Evolutionary conservation across 257 asterid species (phyloP).

Genomic region (Anisodus tanguticus): DNA sequence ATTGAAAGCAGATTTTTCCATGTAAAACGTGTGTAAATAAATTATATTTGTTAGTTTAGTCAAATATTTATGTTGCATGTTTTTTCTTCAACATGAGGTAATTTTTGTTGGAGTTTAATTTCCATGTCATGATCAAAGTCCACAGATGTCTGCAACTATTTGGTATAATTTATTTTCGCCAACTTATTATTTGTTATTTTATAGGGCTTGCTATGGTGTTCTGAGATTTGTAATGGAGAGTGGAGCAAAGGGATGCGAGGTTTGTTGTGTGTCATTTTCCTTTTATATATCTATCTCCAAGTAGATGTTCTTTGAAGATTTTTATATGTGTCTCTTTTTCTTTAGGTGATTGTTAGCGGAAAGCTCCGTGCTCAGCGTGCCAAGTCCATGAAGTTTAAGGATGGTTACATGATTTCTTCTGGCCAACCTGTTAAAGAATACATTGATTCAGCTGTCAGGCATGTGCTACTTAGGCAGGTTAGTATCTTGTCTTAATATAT

Average conservation of each 20-base stretch:
- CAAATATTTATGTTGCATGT: not conserved
- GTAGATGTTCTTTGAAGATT: not conserved
- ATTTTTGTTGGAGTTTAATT: not conserved
- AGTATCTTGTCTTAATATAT: not conserved
- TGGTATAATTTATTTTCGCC: not conserved
- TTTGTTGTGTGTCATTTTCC: constrained; percentile 11
- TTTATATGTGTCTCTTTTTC: not conserved
- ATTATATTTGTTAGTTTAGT: not conserved
- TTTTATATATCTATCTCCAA: not conserved
- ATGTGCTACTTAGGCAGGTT: constrained; percentile 61
- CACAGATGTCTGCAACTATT: not conserved
- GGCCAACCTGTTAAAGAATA: constrained; percentile 73
- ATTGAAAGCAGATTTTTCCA: constrained; percentile 17
- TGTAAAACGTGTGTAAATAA: not conserved
- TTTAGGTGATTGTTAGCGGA: constrained; percentile 70
- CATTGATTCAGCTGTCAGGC: constrained; percentile 70
- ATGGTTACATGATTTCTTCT: constrained; percentile 73
- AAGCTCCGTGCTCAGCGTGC: constrained; percentile 69
- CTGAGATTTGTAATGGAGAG: constrained; percentile 65
- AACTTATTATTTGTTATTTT: not conserved
- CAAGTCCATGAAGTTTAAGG: constrained; percentile 69
- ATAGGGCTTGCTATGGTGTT: constrained; percentile 69
- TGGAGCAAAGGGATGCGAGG: constrained; percentile 74
- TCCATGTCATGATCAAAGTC: constrained; percentile 2
- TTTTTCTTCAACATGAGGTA: not conserved